Conservation (phyloP, 2,329 filamentous ascomycete genomes). For the Nemania bipapillata region DNA sequence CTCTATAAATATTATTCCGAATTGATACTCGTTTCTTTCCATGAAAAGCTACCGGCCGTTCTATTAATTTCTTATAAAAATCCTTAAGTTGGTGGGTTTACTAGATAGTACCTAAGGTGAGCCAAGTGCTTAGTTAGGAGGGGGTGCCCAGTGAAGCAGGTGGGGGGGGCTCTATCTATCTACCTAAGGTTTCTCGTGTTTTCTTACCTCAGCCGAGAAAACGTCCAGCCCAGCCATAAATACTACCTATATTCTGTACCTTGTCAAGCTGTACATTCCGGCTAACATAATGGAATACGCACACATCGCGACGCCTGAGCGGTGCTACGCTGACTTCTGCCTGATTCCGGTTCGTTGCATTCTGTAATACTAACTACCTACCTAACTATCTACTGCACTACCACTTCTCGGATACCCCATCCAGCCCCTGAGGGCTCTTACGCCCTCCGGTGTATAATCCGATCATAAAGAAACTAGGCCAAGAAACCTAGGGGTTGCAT, state of each 20-base stretch:
- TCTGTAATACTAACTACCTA: not conserved
- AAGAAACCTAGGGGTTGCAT: not conserved
- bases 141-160: too few species aligned
- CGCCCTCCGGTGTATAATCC: not conserved
- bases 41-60: too few species aligned
- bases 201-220: not conserved
- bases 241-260: too few species aligned
- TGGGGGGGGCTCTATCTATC: too few species aligned
- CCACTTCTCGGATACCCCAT: not conserved
- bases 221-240: not conserved
- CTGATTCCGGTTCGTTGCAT: conserved; percentile 75
- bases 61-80: too few species aligned
- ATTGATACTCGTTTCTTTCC: too few species aligned
- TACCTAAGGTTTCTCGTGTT: too few species aligned
- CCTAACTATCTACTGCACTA: not conserved
- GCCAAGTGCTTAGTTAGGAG: too few species aligned
- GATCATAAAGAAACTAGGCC: not conserved
- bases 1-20: too few species aligned
- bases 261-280: too few species aligned
- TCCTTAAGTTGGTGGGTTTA: too few species aligned
- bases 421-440: not conserved
- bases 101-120: too few species aligned
- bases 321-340: conserved; percentile 90
- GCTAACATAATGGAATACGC: conserved; percentile 53
- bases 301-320: conserved; percentile 70